Evolutionary conservation across 1,284 basidiomycete species (phyloP).

Genomic region (Ustilago shanxiensis): DNA sequence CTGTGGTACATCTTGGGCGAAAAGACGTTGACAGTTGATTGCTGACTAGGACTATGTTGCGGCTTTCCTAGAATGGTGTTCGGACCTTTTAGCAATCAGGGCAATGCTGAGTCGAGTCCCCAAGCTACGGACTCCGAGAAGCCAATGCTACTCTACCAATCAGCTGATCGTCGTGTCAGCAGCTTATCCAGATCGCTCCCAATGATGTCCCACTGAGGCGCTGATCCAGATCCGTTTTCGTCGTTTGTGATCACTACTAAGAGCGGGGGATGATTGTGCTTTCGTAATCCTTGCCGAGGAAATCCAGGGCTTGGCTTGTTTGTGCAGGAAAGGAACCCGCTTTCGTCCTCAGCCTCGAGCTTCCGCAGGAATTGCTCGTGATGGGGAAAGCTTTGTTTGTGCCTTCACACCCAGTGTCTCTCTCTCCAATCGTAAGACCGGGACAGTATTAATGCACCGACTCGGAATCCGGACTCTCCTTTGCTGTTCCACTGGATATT

Average conservation of each 20-base stretch:
- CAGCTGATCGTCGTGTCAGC: background rate
- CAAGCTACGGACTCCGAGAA: background rate
- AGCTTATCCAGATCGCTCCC: background rate
- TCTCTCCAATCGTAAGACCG: too few relatives aligned
- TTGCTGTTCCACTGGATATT: too few relatives aligned
- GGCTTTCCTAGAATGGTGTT: background rate
- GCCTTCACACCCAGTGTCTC: too few relatives aligned
- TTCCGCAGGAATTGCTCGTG: background rate
- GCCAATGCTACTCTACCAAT: background rate
- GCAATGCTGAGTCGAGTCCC: background rate
- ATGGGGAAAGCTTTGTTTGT: too few relatives aligned
- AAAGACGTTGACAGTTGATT: background rate
- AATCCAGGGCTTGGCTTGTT: too few relatives aligned
- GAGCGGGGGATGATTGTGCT: too few relatives aligned
- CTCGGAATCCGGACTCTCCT: background rate
- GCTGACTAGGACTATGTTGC: background rate
- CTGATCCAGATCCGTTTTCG: background rate
- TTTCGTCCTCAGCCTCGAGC: too few relatives aligned
- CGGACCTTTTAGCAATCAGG: background rate
- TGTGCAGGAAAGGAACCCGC: background rate
- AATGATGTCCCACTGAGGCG: background rate
- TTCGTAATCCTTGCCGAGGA: too few relatives aligned
- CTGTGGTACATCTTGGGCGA: conserved; percentile 41
- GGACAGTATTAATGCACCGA: background rate
- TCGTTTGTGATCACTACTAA: too few relatives aligned